These are phyloP conservation scores for Pichia heedii DNA, from an alignment of 805 yeast genomes.

Conservation along the genomic window DNA sequence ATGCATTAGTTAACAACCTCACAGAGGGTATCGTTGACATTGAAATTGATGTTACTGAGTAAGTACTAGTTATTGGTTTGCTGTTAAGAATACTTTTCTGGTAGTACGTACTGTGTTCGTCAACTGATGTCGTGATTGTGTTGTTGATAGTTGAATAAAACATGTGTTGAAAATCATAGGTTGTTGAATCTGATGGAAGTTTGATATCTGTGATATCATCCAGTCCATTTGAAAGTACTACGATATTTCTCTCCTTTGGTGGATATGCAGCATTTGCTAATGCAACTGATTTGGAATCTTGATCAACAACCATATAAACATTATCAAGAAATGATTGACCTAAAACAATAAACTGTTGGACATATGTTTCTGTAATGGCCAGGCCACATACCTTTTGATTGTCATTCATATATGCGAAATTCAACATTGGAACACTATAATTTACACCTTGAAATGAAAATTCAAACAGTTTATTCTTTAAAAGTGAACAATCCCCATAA, in stretches of 20 bases:
- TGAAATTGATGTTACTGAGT: background rate
- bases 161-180: slow-evolving; percentile 7
- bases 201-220: slow-evolving; percentile 24
- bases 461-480: slow-evolving; percentile 22
- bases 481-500: slow-evolving; percentile 33
- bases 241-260: slow-evolving; percentile 29
- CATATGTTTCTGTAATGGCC: slow-evolving; percentile 29
- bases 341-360: slow-evolving; percentile 29
- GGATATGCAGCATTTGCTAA: slow-evolving; percentile 36
- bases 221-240: slow-evolving; percentile 12
- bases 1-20: too few species aligned
- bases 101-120: background rate
- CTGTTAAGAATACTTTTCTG: background rate
- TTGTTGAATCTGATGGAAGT: slow-evolving; percentile 1
- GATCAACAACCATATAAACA: slow-evolving; percentile 46
- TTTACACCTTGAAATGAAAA: slow-evolving; percentile 52
- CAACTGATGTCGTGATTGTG: background rate
- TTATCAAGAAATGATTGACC: slow-evolving; percentile 48
- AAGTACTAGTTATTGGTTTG: background rate
- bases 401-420: slow-evolving; percentile 13
- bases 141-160: background rate
- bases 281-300: slow-evolving; percentile 35
- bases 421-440: slow-evolving; percentile 40
- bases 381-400: slow-evolving; percentile 34
- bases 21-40: background rate